Evolutionary conservation across 768 basidiomycete genomes (phyloP).

Genomic region (Boletus pseudopeckii): DNA sequence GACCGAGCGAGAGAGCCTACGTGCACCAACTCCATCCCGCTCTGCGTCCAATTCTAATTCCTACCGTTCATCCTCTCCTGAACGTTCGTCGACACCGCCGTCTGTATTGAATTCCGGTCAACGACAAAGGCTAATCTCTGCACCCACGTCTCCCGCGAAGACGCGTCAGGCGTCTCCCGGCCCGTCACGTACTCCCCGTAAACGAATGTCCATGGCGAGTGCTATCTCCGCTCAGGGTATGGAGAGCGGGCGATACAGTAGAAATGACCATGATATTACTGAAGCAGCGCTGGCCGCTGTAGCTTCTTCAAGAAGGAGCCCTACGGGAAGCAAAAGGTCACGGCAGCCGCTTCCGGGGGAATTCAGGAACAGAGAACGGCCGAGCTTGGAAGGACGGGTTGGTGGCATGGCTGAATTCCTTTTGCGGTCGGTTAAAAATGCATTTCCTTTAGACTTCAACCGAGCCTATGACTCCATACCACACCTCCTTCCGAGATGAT

Average conservation of each 20-base stretch:
- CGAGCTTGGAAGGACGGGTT: conserved; percentile 43
- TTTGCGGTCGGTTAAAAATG: neutral
- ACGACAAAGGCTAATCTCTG: conserved; percentile 46
- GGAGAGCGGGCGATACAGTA: conserved; percentile 22
- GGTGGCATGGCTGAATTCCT: conserved; percentile 9
- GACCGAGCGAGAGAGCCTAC: conserved; percentile 67
- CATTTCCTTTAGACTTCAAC: conserved; percentile 24
- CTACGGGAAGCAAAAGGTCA: conserved; percentile 41
- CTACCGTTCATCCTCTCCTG: conserved; percentile 39
- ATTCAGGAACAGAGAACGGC: conserved; percentile 39
- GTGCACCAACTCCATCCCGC: conserved; percentile 31
- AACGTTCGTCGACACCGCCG: conserved; percentile 37
- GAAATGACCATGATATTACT: conserved; percentile 39
- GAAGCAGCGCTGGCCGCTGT: conserved; percentile 61
- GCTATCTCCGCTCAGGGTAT: conserved; percentile 28
- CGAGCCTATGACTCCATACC: conserved; percentile 42
- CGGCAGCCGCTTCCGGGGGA: conserved; percentile 50
- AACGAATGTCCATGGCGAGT: conserved; percentile 39
- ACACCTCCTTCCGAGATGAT: conserved; percentile 23
- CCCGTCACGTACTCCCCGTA: conserved; percentile 40
- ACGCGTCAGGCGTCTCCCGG: conserved; percentile 37
- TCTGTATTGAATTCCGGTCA: conserved; percentile 20
- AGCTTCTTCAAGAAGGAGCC: conserved; percentile 53
- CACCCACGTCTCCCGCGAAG: conserved; percentile 45
- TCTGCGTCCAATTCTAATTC: conserved; percentile 29